Conservation (phyloP, 768 basidiomycete genomes). For the Termitomyces sp. region DNA sequence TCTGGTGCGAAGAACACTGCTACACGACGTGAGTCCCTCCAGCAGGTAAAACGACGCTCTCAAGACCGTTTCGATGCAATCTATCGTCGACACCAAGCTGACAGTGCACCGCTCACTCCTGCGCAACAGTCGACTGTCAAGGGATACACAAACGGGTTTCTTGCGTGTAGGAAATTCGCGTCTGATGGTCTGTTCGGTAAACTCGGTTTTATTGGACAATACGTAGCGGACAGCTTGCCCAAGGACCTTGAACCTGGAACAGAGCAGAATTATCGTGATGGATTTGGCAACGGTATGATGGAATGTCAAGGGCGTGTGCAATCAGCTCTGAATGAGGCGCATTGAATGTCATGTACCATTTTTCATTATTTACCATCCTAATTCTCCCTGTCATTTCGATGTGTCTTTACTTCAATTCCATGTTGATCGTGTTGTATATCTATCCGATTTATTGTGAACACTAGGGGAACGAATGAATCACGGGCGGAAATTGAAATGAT, state of each 20-base stretch:
- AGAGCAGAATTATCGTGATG: slow-evolving; percentile 37
- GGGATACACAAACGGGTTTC: slow-evolving; percentile 59
- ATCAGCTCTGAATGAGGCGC: not conserved
- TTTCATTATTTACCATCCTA: not conserved
- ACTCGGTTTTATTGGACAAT: slow-evolving; percentile 59
- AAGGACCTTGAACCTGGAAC: slow-evolving; percentile 27
- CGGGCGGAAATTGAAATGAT: slow-evolving; percentile 2
- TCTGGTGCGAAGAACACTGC: not conserved
- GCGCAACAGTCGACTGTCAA: slow-evolving; percentile 19
- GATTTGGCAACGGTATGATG: slow-evolving; percentile 42
- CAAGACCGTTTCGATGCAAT: slow-evolving; percentile 23
- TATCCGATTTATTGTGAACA: not conserved
- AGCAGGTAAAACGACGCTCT: not conserved
- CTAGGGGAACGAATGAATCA: not conserved
- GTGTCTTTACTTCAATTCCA: not conserved
- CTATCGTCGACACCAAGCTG: slow-evolving; percentile 11
- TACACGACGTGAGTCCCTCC: not conserved
- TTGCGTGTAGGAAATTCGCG: slow-evolving; percentile 51
- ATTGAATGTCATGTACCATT: not conserved
- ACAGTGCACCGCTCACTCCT: slow-evolving; percentile 12
- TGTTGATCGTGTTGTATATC: not conserved
- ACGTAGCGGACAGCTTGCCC: slow-evolving; percentile 43
- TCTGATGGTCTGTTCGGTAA: slow-evolving; percentile 33
- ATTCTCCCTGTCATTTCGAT: not conserved
- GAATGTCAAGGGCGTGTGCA: slow-evolving; percentile 7